phyloP scores from a whole-genome alignment of 495 filamentous ascomycete species.

The Daldinia concentrica region DNA sequence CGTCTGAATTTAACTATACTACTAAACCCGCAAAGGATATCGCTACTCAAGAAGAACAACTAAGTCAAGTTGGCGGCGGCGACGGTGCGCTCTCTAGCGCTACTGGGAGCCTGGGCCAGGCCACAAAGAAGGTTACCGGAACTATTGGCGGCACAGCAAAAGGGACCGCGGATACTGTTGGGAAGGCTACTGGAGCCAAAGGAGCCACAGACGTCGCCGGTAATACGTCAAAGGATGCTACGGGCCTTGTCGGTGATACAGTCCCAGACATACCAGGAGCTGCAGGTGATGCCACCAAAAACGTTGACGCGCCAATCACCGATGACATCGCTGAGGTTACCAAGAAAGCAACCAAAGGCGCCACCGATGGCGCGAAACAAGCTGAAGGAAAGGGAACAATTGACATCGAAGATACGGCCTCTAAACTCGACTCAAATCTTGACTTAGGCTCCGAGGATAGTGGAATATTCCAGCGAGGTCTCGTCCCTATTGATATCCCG shows the following conservation, averaged over 20 bases:
- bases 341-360: slow-evolving; percentile 17
- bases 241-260: slow-evolving; percentile 29
- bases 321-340: slow-evolving; percentile 11
- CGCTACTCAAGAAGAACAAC: slow-evolving; percentile 11
- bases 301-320: slow-evolving; percentile 16
- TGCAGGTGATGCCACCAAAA: slow-evolving; percentile 44
- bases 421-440: slow-evolving; percentile 45
- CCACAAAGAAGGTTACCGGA: slow-evolving; percentile 25
- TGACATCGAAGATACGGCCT: slow-evolving; percentile 52
- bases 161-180: slow-evolving; percentile 19
- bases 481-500: slow-evolving; percentile 38
- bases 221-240: slow-evolving; percentile 15
- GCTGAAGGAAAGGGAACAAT: slow-evolving; percentile 51
- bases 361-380: slow-evolving; percentile 37
- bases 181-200: slow-evolving; percentile 14
- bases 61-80: slow-evolving; percentile 3
- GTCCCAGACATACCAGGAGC: slow-evolving; percentile 47
- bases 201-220: slow-evolving; percentile 16
- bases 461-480: slow-evolving; percentile 53
- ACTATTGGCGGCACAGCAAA: slow-evolving; percentile 27
- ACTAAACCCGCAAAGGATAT: slow-evolving; percentile 32
- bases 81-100: slow-evolving; percentile 31
- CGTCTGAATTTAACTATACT: slow-evolving; percentile 42
- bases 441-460: slow-evolving; percentile 57
- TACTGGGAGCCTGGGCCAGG: slow-evolving; percentile 22